Evolutionary conservation across 306 rosid species (phyloP), one percentile per base, ranked within the genome.

Genomic region (Rosa lucieae): DNA sequence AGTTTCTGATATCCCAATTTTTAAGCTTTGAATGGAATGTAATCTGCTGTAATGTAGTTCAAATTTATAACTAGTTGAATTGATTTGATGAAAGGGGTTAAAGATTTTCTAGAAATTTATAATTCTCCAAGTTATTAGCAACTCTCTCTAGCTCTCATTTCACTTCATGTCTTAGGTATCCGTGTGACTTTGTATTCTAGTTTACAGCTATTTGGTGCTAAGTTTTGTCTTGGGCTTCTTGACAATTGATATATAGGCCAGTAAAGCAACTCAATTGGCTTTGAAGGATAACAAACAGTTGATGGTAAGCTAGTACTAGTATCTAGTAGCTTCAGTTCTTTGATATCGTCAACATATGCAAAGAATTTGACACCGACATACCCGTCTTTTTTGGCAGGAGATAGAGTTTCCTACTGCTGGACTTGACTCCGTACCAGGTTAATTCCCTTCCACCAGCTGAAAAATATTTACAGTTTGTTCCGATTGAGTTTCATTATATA

Each of bases 361-460:
- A 77, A 76, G 56, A 59, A 81, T 78, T 81, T 87, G 78, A 89
- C 71, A 67, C 47, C 39, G 48, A 39, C 23, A 82, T 21, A 75
- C 79, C 39, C 73, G 52, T 52, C 81, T 86, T 67, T 81, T 58
- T 43, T 82, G 1, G 72, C 92, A 95, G 99, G 99, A 95, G 88
- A 94, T 92, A 82, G 99, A 95, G 84, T 92, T 95, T 85, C 99
- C 99, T 26, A 95, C 99, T 35, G 88, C 98, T 67, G 99, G 98
- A 81, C 99, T 95, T 51, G 87, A 78, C 49, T 92, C 99, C 4
- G 99, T 92, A 69, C 97, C 99, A 92, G 99, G 99, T 94, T 62
- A 62, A 4, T 62, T 85, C 75, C 15, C 43, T 69, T 78, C 63
- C 78, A 43, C 74, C 62, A 46, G 73, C 79, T 49, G 52, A 58